Conservation (phyloP, 208 protist genomes). For the Trypanosoma brucei region DNA sequence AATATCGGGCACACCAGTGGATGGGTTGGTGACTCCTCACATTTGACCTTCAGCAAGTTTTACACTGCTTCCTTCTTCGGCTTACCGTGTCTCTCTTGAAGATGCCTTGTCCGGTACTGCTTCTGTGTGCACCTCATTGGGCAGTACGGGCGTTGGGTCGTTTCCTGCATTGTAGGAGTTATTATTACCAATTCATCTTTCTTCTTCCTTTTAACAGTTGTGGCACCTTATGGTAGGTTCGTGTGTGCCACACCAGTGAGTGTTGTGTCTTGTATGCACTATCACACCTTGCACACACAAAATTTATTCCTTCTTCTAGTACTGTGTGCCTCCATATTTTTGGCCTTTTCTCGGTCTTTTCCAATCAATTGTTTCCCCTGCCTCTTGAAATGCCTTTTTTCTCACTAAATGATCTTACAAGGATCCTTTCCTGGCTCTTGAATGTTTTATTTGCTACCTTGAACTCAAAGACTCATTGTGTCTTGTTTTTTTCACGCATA, state of each 20-base stretch:
- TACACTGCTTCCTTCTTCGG: not conserved
- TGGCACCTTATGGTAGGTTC: not conserved
- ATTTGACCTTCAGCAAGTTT: not conserved
- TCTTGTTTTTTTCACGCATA: too few relatives aligned
- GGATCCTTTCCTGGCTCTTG: too few relatives aligned
- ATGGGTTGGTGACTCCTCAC: not conserved
- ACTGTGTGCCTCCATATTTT: not conserved
- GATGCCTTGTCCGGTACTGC: slow-evolving; percentile 1
- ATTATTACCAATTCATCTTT: not conserved
- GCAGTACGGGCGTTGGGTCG: not conserved
- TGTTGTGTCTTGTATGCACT: not conserved
- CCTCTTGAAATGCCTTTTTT: too few relatives aligned
- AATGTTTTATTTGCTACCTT: too few relatives aligned
- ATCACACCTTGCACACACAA: slow-evolving; percentile 3
- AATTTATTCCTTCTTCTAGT: not conserved
- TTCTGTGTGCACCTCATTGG: not conserved
- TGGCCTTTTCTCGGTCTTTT: not conserved
- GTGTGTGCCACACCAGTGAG: slow-evolving; percentile 2
- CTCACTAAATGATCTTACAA: too few relatives aligned
- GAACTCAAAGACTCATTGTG: not conserved
- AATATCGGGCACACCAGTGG: not conserved
- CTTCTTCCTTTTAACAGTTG: too few relatives aligned
- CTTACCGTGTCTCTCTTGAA: not conserved
- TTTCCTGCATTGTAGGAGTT: not conserved
- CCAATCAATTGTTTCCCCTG: not conserved